Base-by-base conservation (phyloP, 164 flowering plant species). In the Berberis thunbergii region DNA sequence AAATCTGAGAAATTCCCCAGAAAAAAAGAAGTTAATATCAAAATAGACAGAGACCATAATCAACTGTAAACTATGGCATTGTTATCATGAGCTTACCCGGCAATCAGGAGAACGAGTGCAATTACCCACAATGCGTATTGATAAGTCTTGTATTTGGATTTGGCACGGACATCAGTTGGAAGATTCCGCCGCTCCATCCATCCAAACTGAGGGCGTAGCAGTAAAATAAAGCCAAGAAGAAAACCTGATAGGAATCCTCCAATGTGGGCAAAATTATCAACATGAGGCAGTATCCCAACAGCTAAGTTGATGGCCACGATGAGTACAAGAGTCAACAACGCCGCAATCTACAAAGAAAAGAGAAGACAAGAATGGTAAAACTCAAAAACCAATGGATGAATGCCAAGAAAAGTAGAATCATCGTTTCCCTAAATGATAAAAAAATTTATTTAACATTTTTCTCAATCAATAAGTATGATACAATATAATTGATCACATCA, bases 171-270 rank as follows among this genome's bases (percentile, higher is more conserved):
- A 56, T 64, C 74, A 7, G 75, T 65, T 2, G 83, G 83, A 50
- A 80, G 80, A 63, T 72, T 72, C 11, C 48, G 74, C 52, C 80
- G 76, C 62, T 79, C 88, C 41, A 82, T 57, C 97, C 96, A 91
- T 40, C 85, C 86, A 57, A 75, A 83, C 66, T 81, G 92, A 41
- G 97, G 97, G 0, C 87, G 91, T 6, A 84, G 75, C 58, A 91
- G 75, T 60, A 91, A 64, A 45, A 86, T 43, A 64, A 91, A 91
- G 12, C 97, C 96, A 0, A 91, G 89, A 10, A 89, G 76, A 61
- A 89, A 76, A 2, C 97, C 97, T 0, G 87, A 61, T 41, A 86
- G 49, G 71, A 91, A 91, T 58, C 96, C 97, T 41, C 97, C 97
- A 61, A 88, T 80, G 54, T 87, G 97, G 1, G 91, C 88, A 68